A percentile compares a stretch with the other conserved stretches of the same genome.
Evolutionary conservation across 805 yeast genomes (phyloP).

Genomic region (Candida pini): DNA sequence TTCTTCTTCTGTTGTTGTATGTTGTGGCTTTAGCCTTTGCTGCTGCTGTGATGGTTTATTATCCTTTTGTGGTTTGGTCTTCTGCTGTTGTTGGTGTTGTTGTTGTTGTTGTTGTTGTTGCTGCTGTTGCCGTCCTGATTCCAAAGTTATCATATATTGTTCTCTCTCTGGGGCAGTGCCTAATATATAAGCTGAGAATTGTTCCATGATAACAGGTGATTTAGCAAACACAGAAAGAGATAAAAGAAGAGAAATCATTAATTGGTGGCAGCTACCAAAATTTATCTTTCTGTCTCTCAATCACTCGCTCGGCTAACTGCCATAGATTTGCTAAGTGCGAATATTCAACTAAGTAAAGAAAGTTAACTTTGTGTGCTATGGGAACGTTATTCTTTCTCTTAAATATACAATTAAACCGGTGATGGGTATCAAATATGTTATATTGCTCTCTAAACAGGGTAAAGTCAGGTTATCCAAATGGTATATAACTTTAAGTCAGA

Average conservation of each 20-base stretch:
- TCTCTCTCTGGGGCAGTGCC: slow-evolving; percentile 12
- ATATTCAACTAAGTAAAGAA: too few species aligned
- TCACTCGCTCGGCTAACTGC: too few species aligned
- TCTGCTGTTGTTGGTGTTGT: neutral
- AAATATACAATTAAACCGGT: neutral
- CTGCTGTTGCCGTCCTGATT: slow-evolving; percentile 3
- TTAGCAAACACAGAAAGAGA: too few species aligned
- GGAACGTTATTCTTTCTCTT: too few species aligned
- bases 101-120: slow-evolving; percentile 4
- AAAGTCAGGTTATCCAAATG: slow-evolving; percentile 90
- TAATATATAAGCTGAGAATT: slow-evolving; percentile 12
- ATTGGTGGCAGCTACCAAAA: too few species aligned
- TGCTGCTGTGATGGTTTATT: too few species aligned
- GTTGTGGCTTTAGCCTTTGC: neutral
- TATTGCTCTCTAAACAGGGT: slow-evolving; percentile 89
- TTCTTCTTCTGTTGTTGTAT: neutral
- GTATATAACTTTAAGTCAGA: slow-evolving; percentile 80
- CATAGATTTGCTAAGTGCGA: too few species aligned
- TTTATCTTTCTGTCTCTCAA: too few species aligned
- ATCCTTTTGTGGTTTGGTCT: too few species aligned
- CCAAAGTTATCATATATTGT: slow-evolving; percentile 6
- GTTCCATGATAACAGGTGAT: too few species aligned
- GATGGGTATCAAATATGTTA: slow-evolving; percentile 75
- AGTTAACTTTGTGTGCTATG: too few species aligned
- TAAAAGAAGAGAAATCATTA: too few species aligned